Evolutionary conservation across 164 flowering plant genomes (phyloP).

Genomic region (Aristolochia fimbriata): DNA sequence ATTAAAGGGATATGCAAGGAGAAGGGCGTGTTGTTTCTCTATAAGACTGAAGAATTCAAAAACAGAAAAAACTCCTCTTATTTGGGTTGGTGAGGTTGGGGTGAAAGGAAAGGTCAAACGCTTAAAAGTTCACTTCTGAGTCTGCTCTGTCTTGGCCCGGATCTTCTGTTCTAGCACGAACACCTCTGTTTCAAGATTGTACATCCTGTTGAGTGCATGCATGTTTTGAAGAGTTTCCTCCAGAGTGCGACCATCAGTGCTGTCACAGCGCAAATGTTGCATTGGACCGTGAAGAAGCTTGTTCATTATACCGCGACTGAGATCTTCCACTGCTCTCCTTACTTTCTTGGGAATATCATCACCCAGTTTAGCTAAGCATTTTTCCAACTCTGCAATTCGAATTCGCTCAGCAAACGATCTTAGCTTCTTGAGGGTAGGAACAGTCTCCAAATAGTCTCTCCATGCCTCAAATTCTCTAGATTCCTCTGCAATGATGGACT

Average conservation of each 20-base stretch:
- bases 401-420: conserved; percentile 84
- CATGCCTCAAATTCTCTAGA: conserved; percentile 83
- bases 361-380: conserved; percentile 81
- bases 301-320: conserved; percentile 88
- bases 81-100: neutral
- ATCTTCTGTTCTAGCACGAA: conserved; percentile 75
- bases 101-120: too few relatives aligned
- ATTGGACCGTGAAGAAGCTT: conserved; percentile 95
- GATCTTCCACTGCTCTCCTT: conserved; percentile 69
- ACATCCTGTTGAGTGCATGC: conserved; percentile 95
- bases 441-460: conserved; percentile 93
- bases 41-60: neutral
- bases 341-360: conserved; percentile 66
- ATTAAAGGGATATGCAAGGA: neutral
- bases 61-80: neutral
- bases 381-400: conserved; percentile 69
- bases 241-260: conserved; percentile 73
- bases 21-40: conserved; percentile 1
- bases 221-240: conserved; percentile 88
- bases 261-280: conserved; percentile 95
- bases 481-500: conserved; percentile 67
- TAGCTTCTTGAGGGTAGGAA: conserved; percentile 91
- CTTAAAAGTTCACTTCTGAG: conserved; percentile 20
- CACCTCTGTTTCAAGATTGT: conserved; percentile 66
- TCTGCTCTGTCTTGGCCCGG: conserved; percentile 76